These are phyloP conservation scores for Elsinoe ampelina DNA, from an alignment of 2,329 filamentous ascomycete genomes.

Conservation along the genomic window DNA sequence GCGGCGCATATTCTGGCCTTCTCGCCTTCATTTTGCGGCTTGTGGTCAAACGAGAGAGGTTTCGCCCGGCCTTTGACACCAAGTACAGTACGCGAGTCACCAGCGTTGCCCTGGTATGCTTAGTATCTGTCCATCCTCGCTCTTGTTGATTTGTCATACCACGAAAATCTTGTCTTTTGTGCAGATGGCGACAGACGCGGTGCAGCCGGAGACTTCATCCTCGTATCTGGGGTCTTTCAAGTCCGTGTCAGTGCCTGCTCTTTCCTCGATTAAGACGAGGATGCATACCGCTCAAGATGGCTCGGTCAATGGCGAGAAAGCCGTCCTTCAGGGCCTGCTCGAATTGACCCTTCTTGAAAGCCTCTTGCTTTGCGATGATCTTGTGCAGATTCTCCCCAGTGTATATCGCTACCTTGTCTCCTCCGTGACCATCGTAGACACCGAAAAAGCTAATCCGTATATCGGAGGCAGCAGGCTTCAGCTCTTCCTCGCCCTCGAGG, in stretches of 20 bases:
- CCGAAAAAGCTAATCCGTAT: slow-evolving; percentile 89
- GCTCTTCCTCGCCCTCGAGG: slow-evolving; percentile 43
- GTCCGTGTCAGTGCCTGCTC: slow-evolving; percentile 15
- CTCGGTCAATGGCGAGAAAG: slow-evolving; percentile 89
- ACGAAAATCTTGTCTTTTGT: slow-evolving; percentile 89
- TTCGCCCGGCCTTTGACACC: slow-evolving; percentile 96
- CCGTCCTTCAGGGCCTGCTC: slow-evolving; percentile 96
- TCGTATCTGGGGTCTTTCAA: slow-evolving; percentile 82
- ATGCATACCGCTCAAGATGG: slow-evolving; percentile 79
- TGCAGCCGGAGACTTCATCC: slow-evolving; percentile 96
- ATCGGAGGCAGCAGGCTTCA: slow-evolving; percentile 51
- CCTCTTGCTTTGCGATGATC: slow-evolving; percentile 89
- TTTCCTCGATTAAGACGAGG: neutral
- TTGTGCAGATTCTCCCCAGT: slow-evolving; percentile 86
- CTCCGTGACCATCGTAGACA: slow-evolving; percentile 95
- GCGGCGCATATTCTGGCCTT: slow-evolving; percentile 93
- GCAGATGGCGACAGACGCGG: slow-evolving; percentile 82
- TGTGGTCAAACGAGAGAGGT: slow-evolving; percentile 97
- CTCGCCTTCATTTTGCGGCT: slow-evolving; percentile 96
- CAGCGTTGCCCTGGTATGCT: slow-evolving; percentile 71
- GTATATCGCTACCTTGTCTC: slow-evolving; percentile 91
- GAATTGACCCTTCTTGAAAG: slow-evolving; percentile 83
- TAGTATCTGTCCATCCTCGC: slow-evolving; percentile 2
- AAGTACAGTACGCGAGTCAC: slow-evolving; percentile 88
- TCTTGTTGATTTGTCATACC: slow-evolving; percentile 50